Evolutionary conservation across 768 basidiomycete species (phyloP).

Genomic region (Tricholoma saponaceum): DNA sequence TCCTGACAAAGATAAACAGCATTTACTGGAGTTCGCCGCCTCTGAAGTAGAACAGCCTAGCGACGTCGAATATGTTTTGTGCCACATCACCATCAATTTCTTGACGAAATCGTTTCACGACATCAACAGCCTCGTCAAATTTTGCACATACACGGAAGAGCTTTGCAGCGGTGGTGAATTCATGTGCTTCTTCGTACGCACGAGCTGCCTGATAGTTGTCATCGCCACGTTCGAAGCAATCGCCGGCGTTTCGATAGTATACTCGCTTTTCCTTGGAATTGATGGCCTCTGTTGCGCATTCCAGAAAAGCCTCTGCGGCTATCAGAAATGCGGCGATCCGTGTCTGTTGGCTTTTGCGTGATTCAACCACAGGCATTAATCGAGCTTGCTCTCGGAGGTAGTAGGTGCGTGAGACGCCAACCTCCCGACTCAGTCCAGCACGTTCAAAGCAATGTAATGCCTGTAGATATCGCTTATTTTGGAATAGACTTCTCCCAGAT

Average conservation of each 20-base stretch:
- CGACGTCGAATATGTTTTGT: slow-evolving; percentile 37
- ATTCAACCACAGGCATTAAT: slow-evolving; percentile 18
- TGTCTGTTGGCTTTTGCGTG: slow-evolving; percentile 14
- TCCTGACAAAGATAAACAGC: slow-evolving; percentile 15
- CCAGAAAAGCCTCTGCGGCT: slow-evolving; percentile 48
- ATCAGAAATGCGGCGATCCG: slow-evolving; percentile 28
- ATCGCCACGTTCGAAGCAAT: slow-evolving; percentile 40
- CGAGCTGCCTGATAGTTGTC: slow-evolving; percentile 41
- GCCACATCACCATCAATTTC: slow-evolving; percentile 28
- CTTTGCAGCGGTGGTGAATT: slow-evolving; percentile 41
- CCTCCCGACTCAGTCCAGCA: slow-evolving; percentile 40
- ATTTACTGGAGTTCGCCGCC: slow-evolving; percentile 32
- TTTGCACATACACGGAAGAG: slow-evolving; percentile 42
- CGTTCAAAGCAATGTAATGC: slow-evolving; percentile 52
- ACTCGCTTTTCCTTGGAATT: slow-evolving; percentile 21
- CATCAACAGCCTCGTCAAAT: slow-evolving; percentile 51
- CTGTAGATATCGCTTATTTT: slow-evolving; percentile 43
- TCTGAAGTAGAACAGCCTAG: slow-evolving; percentile 42
- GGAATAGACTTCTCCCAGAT: slow-evolving; percentile 31
- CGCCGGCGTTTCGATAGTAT: slow-evolving; percentile 41
- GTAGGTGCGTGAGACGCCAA: slow-evolving; percentile 47
- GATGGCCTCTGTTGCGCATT: slow-evolving; percentile 30
- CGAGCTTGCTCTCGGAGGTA: slow-evolving; percentile 50
- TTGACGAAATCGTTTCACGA: slow-evolving; percentile 33
- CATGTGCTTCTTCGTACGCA: slow-evolving; percentile 36